Evolutionary conservation across 257 asterid genomes (phyloP).

Genomic region (Jaltomata sinuosa): DNA sequence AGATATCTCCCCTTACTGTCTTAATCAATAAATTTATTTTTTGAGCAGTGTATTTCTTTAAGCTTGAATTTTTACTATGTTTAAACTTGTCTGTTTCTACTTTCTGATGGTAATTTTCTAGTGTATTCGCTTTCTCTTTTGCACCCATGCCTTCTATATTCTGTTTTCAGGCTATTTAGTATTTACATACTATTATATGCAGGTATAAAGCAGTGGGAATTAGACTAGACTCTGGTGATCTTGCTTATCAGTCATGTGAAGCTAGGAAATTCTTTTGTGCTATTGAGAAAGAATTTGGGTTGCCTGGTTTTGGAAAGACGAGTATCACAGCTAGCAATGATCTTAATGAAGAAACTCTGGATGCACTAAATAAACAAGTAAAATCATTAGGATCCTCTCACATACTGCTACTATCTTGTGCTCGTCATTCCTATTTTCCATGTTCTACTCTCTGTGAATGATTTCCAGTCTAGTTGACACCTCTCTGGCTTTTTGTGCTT

Average conservation of each 20-base stretch:
- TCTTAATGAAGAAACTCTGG: slow-evolving; percentile 94
- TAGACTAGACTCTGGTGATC: slow-evolving; percentile 98
- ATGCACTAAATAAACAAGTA: slow-evolving; percentile 96
- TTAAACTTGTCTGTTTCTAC: background rate
- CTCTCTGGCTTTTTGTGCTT: background rate
- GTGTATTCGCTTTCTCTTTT: background rate
- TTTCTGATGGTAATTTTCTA: background rate
- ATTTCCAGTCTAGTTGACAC: background rate
- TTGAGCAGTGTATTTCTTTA: background rate
- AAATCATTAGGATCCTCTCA: background rate
- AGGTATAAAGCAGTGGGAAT: slow-evolving; percentile 87
- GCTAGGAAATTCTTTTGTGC: slow-evolving; percentile 58
- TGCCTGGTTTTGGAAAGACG: slow-evolving; percentile 58
- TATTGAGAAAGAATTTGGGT: slow-evolving; percentile 69
- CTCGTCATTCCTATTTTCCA: background rate
- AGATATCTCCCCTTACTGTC: background rate
- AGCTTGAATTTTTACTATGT: background rate
- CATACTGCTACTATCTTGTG: background rate
- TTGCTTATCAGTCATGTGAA: slow-evolving; percentile 84
- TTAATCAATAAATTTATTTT: background rate
- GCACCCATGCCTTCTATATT: background rate
- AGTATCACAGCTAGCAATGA: slow-evolving; percentile 91
- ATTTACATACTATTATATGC: slow-evolving; percentile 15
- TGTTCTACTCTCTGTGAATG: background rate
- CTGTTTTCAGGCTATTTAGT: slow-evolving; percentile 1